Percentiles rank a stretch among this genome's conserved stretches.
Conservation (phyloP, 805 yeast species). For the Yarrowia sp. region DNA sequence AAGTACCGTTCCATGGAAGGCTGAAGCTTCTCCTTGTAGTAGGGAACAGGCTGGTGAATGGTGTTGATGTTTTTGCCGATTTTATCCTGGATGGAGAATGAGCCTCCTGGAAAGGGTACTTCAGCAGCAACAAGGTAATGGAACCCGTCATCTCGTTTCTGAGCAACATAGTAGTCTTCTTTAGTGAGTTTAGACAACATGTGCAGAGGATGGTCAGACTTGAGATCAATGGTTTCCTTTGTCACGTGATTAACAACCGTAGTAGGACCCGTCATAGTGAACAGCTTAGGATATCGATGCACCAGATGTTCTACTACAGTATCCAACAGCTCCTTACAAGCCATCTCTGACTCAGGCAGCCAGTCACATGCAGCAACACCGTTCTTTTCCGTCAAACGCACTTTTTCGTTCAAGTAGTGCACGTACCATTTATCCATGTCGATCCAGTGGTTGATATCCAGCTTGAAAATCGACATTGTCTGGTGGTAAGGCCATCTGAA, state of each 20-base stretch:
- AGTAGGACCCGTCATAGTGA: constrained; percentile 48
- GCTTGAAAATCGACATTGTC: constrained; percentile 69
- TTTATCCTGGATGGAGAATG: constrained; percentile 49
- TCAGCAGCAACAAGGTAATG: constrained; percentile 72
- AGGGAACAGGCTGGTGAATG: constrained; percentile 69
- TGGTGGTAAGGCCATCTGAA: constrained; percentile 80
- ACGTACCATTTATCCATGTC: constrained; percentile 76
- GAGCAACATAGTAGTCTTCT: constrained; percentile 69
- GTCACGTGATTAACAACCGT: constrained; percentile 57
- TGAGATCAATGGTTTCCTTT: constrained; percentile 59
- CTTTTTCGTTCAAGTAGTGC: constrained; percentile 62
- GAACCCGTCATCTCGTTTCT: constrained; percentile 52
- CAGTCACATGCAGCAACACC: constrained; percentile 13
- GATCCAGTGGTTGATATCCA: constrained; percentile 73
- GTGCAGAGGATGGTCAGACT: constrained; percentile 57
- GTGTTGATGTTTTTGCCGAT: constrained; percentile 61
- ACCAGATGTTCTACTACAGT: constrained; percentile 58
- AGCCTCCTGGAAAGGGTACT: constrained; percentile 78
- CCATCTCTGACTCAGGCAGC: constrained; percentile 8
- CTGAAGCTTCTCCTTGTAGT: constrained; percentile 61
- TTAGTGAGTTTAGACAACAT: constrained; percentile 68
- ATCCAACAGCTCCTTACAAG: constrained; percentile 55
- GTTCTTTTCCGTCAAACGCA: constrained; percentile 50
- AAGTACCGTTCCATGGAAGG: constrained; percentile 75
- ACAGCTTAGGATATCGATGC: constrained; percentile 60